Evolutionary conservation across 805 yeast species (phyloP).

Genomic region (Cyberlindnera americana): DNA sequence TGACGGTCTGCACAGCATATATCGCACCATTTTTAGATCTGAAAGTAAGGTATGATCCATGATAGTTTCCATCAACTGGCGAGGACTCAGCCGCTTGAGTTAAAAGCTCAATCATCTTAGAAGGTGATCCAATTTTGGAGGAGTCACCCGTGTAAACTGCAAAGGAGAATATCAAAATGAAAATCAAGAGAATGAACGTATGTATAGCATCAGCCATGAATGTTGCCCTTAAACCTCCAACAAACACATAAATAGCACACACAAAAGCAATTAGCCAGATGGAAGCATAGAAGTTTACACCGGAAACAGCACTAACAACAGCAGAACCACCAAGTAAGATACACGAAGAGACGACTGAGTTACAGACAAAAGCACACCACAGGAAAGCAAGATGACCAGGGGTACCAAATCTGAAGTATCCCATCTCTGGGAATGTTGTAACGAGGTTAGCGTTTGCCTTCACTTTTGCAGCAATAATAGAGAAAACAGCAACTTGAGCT

Average conservation of each 20-base stretch:
- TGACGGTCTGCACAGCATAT: no score
- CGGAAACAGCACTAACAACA: not conserved
- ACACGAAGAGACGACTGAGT: constrained; percentile 34
- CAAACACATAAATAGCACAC: not conserved
- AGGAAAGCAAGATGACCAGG: constrained; percentile 35
- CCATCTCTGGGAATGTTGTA: constrained; percentile 41
- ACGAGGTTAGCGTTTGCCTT: constrained; percentile 36
- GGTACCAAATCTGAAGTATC: constrained; percentile 38
- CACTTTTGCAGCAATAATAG: constrained; percentile 34
- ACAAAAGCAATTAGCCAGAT: not conserved
- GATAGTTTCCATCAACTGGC: constrained; percentile 35
- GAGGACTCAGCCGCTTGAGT: constrained; percentile 30
- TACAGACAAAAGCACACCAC: constrained; percentile 36
- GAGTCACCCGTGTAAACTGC: not conserved
- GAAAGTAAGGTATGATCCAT: constrained; percentile 36
- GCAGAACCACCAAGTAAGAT: not conserved
- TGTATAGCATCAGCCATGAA: not conserved
- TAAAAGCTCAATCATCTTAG: not conserved
- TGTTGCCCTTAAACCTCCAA: not conserved
- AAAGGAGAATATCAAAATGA: not conserved
- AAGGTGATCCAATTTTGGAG: not conserved
- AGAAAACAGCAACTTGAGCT: constrained; percentile 32
- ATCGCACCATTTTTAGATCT: constrained; percentile 32
- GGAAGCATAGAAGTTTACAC: not conserved
- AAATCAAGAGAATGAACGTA: not conserved